Base-by-base conservation (phyloP, 2,329 filamentous ascomycete species). In the Aspergillus puulaauensis region DNA sequence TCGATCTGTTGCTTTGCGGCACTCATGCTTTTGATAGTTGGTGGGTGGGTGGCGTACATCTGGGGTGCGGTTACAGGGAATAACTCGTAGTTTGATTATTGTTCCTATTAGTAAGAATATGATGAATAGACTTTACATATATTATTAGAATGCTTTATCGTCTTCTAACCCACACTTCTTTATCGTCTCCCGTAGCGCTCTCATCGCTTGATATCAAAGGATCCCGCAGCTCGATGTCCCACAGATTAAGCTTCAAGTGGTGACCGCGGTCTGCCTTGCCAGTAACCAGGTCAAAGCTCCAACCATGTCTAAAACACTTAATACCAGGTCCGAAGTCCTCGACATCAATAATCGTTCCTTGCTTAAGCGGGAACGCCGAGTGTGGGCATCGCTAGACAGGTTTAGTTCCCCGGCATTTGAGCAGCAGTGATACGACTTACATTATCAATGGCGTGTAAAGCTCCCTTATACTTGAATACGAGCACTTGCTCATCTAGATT, bases 41-140 rank as follows among this genome's bases (percentile, higher is more conserved):
- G 84, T 0, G 75, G 64, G 27, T 73, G 71, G 69, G 64, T 57
- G 75, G 83, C 82, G 0, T 87, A 85, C 66, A 84, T 87, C 59
- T 87, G 83, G 83, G 84, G 84, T 7, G 77, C 83, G 2, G 81
- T 80, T 4, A 86, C 82, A 0, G 81, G 80, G 0, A 77, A 83
- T 54, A 80, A 82, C 58, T 35, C 27, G 4, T 48, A 31, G 27
- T 33, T 44, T 15, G 9, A 31, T 31, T 11, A 27, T 27, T 27
- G 24, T 9, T 27, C 24, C 9, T 27, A 9, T 27, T 21, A 1
- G 19, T 4, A 27, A 27, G 7, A 27, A 27, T 8, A 27, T 3
- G 8, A 27, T 8, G 2, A 3, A 8, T 27, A 3, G 2, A 31
- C 1, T 31, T 31, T 11, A 11, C 4, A 31, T 31, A 4, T 11